Conservation (phyloP, 768 basidiomycete genomes). For the Amanita pseudoporphyria region DNA sequence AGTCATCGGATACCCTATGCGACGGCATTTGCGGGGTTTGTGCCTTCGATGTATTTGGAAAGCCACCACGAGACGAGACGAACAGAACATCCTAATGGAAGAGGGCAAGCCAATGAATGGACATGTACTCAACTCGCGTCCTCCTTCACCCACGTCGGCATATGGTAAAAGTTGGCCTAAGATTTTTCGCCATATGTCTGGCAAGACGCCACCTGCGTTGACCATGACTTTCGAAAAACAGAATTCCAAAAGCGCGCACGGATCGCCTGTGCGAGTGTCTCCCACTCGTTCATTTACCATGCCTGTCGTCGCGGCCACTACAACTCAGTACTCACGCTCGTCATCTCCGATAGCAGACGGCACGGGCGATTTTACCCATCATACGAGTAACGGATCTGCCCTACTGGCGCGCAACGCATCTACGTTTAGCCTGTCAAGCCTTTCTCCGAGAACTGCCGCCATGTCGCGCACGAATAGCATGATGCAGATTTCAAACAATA, state of each 20-base stretch:
- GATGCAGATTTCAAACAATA: slow-evolving; percentile 1
- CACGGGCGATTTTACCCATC: slow-evolving; percentile 18
- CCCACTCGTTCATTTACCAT: slow-evolving; percentile 29
- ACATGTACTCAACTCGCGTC: slow-evolving; percentile 14
- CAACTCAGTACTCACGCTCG: slow-evolving; percentile 36
- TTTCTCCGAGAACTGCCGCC: slow-evolving; percentile 33
- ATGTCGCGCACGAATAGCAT: slow-evolving; percentile 23
- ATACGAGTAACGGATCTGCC: slow-evolving; percentile 17
- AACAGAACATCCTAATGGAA: slow-evolving; percentile 35
- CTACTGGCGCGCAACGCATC: slow-evolving; percentile 53
- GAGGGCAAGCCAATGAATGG: slow-evolving; percentile 30
- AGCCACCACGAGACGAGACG: slow-evolving; percentile 24
- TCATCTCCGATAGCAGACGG: slow-evolving; percentile 34
- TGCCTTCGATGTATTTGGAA: slow-evolving; percentile 35
- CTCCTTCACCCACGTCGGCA: slow-evolving; percentile 25
- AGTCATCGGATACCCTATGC: slow-evolving; percentile 42
- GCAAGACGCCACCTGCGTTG: slow-evolving; percentile 18
- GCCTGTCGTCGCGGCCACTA: slow-evolving; percentile 20
- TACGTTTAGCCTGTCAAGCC: slow-evolving; percentile 48
- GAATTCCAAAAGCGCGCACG: slow-evolving; percentile 17
- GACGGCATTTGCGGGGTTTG: slow-evolving; percentile 40
- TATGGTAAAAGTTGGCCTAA: slow-evolving; percentile 21
- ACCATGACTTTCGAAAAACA: slow-evolving; percentile 18
- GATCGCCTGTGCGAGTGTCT: slow-evolving; percentile 19
- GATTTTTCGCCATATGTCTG: slow-evolving; percentile 24